Conservation (phyloP, 2,329 filamentous ascomycete genomes). For the Geosmithia morbida region DNA sequence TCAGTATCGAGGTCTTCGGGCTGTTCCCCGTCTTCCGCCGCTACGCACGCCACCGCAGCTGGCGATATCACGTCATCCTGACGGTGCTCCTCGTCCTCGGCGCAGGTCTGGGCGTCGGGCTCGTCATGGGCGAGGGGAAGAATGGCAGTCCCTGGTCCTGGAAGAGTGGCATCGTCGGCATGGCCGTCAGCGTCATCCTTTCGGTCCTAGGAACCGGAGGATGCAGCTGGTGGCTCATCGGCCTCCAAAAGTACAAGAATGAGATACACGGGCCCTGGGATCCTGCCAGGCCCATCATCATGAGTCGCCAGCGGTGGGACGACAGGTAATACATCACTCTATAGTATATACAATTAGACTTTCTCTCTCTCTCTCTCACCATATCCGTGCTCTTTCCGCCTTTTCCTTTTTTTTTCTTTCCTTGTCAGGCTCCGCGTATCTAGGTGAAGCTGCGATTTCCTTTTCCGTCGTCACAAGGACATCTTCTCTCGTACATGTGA, state of each 20-base stretch:
- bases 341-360: background rate
- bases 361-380: background rate
- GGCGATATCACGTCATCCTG: slow-evolving; percentile 64
- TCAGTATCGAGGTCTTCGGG: slow-evolving; percentile 94
- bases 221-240: slow-evolving; percentile 96
- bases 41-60: slow-evolving; percentile 69
- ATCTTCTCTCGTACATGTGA: no score
- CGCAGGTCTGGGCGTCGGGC: slow-evolving; percentile 64
- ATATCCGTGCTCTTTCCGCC: background rate
- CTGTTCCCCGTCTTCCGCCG: slow-evolving; percentile 95
- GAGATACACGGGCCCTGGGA: slow-evolving; percentile 98
- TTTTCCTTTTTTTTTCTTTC: no score
- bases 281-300: slow-evolving; percentile 76
- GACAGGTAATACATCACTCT: slow-evolving; percentile 1
- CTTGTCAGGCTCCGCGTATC: no score
- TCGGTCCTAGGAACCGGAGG: slow-evolving; percentile 74
- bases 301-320: slow-evolving; percentile 46
- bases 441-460: no score
- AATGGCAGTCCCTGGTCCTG: slow-evolving; percentile 23
- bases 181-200: slow-evolving; percentile 59
- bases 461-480: no score
- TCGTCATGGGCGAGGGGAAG: slow-evolving; percentile 32
- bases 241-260: slow-evolving; percentile 96
- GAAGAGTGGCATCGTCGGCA: slow-evolving; percentile 51
- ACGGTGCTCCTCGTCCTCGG: slow-evolving; percentile 65